These are phyloP conservation scores for Colletotrichum sp. DNA, from an alignment of 2,329 filamentous ascomycete genomes.

Conservation along the genomic window DNA sequence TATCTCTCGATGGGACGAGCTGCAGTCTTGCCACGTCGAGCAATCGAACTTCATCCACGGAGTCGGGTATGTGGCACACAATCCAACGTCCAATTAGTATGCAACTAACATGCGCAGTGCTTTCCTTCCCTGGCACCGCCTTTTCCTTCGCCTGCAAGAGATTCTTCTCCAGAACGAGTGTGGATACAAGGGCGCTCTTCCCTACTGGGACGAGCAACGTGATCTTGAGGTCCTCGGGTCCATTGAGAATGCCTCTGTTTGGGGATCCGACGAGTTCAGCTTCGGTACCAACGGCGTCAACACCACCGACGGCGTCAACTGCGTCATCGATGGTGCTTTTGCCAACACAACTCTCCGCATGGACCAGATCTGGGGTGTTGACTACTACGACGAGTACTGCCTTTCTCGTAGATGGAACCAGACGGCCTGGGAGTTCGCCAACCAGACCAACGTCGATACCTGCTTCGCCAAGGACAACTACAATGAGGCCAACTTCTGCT, in stretches of 20 bases:
- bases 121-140: conserved; percentile 41
- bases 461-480: background rate
- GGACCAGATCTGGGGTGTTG: conserved; percentile 7
- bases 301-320: conserved; percentile 6
- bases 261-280: conserved; percentile 22
- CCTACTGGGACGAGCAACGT: conserved; percentile 20
- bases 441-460: background rate
- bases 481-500: conserved; percentile 4
- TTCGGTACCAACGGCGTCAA: conserved; percentile 33
- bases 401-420: conserved; percentile 1
- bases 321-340: conserved; percentile 28
- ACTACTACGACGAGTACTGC: conserved; percentile 12
- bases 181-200: conserved; percentile 35
- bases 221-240: conserved; percentile 32
- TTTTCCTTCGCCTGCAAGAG: conserved; percentile 35
- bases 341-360: conserved; percentile 18
- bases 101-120: background rate
- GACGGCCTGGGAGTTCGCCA: background rate
- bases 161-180: conserved; percentile 32
- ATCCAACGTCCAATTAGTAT: background rate
- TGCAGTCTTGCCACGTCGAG: conserved; percentile 5
- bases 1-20: conserved; percentile 3
- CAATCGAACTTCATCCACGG: conserved; percentile 17
- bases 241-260: conserved; percentile 17
- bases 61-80: background rate